phyloP scores from a whole-genome alignment of 805 yeast species.

The Candida namnaoensis region DNA sequence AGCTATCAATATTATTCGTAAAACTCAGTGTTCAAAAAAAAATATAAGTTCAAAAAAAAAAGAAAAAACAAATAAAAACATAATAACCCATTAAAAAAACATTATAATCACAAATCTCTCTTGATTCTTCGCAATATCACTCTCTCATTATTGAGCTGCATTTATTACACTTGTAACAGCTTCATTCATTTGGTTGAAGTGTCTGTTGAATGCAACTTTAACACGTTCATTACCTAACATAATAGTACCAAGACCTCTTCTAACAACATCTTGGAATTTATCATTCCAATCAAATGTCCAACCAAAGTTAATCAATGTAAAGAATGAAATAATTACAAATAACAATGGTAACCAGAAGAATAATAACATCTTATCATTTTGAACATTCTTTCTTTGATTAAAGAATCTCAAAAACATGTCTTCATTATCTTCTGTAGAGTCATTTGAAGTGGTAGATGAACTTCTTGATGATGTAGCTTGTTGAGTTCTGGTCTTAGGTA shows the following conservation, averaged over 20 bases:
- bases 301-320: constrained; percentile 28
- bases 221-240: constrained; percentile 45
- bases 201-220: constrained; percentile 29
- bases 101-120: too few relatives aligned
- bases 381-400: constrained; percentile 35
- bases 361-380: constrained; percentile 74
- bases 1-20: too few relatives aligned
- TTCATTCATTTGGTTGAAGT: constrained; percentile 31
- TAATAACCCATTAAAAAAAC: too few relatives aligned
- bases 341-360: constrained; percentile 90
- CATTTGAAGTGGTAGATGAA: constrained; percentile 2
- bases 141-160: constrained; percentile 3
- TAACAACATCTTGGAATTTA: constrained; percentile 27
- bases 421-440: constrained; percentile 15
- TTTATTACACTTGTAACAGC: constrained; percentile 25
- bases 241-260: constrained; percentile 36
- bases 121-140: neutral
- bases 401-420: constrained; percentile 27
- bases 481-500: constrained; percentile 8
- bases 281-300: constrained; percentile 23
- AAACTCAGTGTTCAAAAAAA: too few relatives aligned
- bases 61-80: too few relatives aligned
- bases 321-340: constrained; percentile 40
- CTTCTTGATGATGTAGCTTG: constrained; percentile 4
- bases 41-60: too few relatives aligned